phyloP scores from a whole-genome alignment of 257 asterid species.

The Cruciata laevipes region DNA sequence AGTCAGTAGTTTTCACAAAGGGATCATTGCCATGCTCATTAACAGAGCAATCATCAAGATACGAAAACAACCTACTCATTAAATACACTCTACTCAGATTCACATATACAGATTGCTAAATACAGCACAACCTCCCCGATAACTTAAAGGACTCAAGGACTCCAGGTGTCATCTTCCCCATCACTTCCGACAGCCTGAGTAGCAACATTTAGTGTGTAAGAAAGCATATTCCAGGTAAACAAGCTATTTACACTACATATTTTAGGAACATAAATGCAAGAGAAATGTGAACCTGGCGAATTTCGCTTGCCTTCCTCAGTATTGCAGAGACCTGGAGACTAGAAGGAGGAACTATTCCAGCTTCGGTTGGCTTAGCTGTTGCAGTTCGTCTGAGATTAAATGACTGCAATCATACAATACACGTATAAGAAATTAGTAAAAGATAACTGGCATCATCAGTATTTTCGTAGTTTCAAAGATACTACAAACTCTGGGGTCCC shows the following conservation, averaged over 20 bases:
- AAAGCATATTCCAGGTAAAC: neutral
- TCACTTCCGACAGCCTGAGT: constrained; percentile 92
- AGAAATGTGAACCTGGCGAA: constrained; percentile 65
- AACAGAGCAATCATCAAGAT: neutral
- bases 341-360: constrained; percentile 36
- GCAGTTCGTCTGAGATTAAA: constrained; percentile 69
- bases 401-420: constrained; percentile 44
- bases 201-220: constrained; percentile 7
- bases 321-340: constrained; percentile 69
- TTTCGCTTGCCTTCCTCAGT: constrained; percentile 80
- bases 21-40: neutral
- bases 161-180: constrained; percentile 46
- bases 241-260: neutral
- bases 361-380: constrained; percentile 37
- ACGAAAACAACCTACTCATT: constrained; percentile 12
- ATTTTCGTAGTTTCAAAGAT: neutral
- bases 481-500: too few relatives aligned
- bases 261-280: constrained; percentile 11
- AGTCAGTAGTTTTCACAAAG: neutral
- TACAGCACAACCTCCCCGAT: constrained; percentile 7
- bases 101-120: constrained; percentile 22
- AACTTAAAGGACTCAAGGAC: constrained; percentile 24
- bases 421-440: constrained; percentile 13
- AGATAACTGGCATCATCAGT: neutral
- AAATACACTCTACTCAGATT: constrained; percentile 20